A percentile compares a stretch with the other conserved stretches of the same genome.
Evolutionary conservation across 2,329 filamentous ascomycete genomes (phyloP).

Genomic region (Teratosphaeria destructans): DNA sequence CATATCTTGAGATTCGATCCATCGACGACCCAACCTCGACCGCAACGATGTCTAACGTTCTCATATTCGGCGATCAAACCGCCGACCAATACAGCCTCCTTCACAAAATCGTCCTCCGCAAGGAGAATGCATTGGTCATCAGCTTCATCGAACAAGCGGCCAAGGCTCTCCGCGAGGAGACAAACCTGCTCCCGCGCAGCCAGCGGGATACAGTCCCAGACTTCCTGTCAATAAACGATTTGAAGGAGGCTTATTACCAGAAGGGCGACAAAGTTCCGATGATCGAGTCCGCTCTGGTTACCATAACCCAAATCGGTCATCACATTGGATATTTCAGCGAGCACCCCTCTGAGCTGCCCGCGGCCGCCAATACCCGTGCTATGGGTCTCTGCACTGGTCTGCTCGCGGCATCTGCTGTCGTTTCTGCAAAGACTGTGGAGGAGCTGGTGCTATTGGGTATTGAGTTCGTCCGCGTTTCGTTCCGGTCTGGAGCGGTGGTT

Average conservation of each 20-base stretch:
- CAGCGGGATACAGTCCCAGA: conserved; percentile 50
- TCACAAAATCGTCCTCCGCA: conserved; percentile 37
- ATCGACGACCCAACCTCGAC: background rate
- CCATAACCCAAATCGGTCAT: conserved; percentile 55
- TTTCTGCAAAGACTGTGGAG: conserved; percentile 51
- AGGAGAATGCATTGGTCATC: conserved; percentile 47
- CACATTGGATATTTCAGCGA: conserved; percentile 54
- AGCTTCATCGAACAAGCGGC: conserved; percentile 52
- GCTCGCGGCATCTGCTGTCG: conserved; percentile 58
- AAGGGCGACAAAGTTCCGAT: conserved; percentile 49
- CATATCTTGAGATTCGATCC: background rate
- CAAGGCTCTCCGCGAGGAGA: conserved; percentile 50
- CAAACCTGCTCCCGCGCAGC: conserved; percentile 45
- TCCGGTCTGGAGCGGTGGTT: conserved; percentile 47
- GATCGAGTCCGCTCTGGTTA: conserved; percentile 55
- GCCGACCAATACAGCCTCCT: conserved; percentile 56
- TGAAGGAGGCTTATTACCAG: conserved; percentile 54
- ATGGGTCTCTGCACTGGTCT: conserved; percentile 60
- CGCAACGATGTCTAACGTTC: conserved; percentile 34
- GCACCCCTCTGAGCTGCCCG: conserved; percentile 44
- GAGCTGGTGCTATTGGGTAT: conserved; percentile 53
- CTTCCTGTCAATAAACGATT: conserved; percentile 52
- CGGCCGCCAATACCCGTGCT: conserved; percentile 41
- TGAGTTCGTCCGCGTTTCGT: conserved; percentile 55
- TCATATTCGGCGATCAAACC: conserved; percentile 64